Percentiles rank a stretch among this genome's conserved stretches.
phyloP scores from a whole-genome alignment of 78 protist species.

The Chrysochromulina parva region DNA sequence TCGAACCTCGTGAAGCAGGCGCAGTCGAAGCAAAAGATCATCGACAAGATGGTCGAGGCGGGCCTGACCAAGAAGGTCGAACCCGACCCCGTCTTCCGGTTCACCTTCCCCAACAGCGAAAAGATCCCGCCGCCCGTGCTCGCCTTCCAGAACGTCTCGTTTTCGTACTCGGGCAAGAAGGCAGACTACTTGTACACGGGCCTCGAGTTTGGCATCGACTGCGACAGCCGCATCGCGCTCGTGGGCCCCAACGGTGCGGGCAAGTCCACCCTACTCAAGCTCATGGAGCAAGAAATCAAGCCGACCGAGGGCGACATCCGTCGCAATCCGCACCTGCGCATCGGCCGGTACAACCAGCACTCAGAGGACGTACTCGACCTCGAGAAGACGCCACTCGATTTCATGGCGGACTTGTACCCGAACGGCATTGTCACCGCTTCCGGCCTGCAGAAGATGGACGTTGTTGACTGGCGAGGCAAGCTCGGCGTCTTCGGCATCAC shows the following conservation, averaged over 20 bases:
- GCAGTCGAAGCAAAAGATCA: slow-evolving; percentile 68
- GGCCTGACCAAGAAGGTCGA: slow-evolving; percentile 79
- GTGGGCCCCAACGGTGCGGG: slow-evolving; percentile 95
- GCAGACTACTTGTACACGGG: slow-evolving; percentile 72
- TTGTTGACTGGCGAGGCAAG: slow-evolving; percentile 67
- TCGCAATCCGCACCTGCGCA: slow-evolving; percentile 73
- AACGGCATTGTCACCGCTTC: neutral
- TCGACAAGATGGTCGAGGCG: slow-evolving; percentile 85
- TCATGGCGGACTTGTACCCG: slow-evolving; percentile 33
- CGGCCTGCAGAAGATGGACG: slow-evolving; percentile 19
- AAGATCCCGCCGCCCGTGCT: slow-evolving; percentile 86
- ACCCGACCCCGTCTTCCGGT: slow-evolving; percentile 58
- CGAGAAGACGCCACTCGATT: slow-evolving; percentile 53
- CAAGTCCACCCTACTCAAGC: slow-evolving; percentile 85
- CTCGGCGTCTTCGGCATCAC: slow-evolving; percentile 80
- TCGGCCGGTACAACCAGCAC: slow-evolving; percentile 65
- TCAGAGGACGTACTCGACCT: slow-evolving; percentile 58
- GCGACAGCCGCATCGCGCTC: slow-evolving; percentile 83
- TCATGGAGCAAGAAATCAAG: slow-evolving; percentile 82
- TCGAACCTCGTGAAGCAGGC: slow-evolving; percentile 57
- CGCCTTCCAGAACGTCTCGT: slow-evolving; percentile 72
- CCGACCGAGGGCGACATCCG: slow-evolving; percentile 74
- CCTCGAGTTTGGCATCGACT: slow-evolving; percentile 80
- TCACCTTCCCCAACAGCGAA: slow-evolving; percentile 79
- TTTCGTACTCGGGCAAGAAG: slow-evolving; percentile 82